These are phyloP conservation scores for Alternaria postmessia DNA, from an alignment of 2,329 filamentous ascomycete genomes.

Conservation along the genomic window DNA sequence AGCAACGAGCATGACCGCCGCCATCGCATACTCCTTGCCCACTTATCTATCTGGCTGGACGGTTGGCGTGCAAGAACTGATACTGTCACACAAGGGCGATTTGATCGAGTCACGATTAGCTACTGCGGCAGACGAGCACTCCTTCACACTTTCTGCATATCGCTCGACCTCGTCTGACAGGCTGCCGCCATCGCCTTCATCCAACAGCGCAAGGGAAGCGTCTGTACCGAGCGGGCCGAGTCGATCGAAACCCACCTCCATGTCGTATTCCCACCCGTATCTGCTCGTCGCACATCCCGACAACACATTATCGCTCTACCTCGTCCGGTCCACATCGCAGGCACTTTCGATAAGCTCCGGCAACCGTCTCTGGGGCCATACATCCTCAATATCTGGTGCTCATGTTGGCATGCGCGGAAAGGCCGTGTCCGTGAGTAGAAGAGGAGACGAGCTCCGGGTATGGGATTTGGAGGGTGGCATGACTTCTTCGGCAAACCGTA, in stretches of 20 bases:
- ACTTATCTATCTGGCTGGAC: slow-evolving; percentile 83
- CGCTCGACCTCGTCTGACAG: slow-evolving; percentile 30
- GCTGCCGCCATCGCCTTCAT: slow-evolving; percentile 31
- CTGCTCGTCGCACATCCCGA: slow-evolving; percentile 83
- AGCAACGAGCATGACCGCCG: slow-evolving; percentile 72
- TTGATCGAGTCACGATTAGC: slow-evolving; percentile 60
- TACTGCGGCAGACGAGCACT: slow-evolving; percentile 59
- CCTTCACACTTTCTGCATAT: slow-evolving; percentile 50
- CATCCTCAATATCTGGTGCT: slow-evolving; percentile 84
- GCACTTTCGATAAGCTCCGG: slow-evolving; percentile 74
- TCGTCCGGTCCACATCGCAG: slow-evolving; percentile 76
- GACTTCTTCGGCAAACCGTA: slow-evolving; percentile 54
- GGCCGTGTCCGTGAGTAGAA: slow-evolving; percentile 84
- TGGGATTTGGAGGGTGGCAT: slow-evolving; percentile 87
- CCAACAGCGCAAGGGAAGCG: slow-evolving; percentile 35
- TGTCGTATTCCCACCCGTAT: slow-evolving; percentile 77
- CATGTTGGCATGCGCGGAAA: slow-evolving; percentile 86
- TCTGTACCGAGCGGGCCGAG: slow-evolving; percentile 27
- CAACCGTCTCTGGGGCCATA: slow-evolving; percentile 87
- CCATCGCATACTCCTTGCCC: slow-evolving; percentile 85
- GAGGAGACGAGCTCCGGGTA: slow-evolving; percentile 74
- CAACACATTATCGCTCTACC: slow-evolving; percentile 84
- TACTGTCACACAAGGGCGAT: slow-evolving; percentile 63
- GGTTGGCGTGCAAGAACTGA: slow-evolving; percentile 88
- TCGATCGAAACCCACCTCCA: slow-evolving; percentile 54